Base-by-base conservation (phyloP, 768 basidiomycete genomes). In the Trametes cubensis region DNA sequence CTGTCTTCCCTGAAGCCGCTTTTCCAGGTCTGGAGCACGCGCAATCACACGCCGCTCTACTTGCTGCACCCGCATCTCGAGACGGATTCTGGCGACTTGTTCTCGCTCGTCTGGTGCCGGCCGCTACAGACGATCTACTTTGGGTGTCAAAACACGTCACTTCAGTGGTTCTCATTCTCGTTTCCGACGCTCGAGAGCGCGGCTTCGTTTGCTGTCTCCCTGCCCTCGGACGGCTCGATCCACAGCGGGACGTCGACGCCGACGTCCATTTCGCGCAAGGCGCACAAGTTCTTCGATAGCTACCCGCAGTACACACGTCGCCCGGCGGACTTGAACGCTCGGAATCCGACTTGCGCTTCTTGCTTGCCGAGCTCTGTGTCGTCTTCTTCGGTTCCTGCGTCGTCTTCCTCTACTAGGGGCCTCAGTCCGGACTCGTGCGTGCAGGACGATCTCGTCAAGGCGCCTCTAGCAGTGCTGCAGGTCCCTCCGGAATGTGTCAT, bases 201-300 rank as follows among this genome's bases (percentile, higher is more conserved):
- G n/a, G 28, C 50, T 14, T 48, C 60, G 4, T 50, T 42, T 15
- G 44, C 64, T 53, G 8, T 55, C 55, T 25, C 55, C 52, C 21
- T 54, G 13, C 50, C 65, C 14, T 39, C 57, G 17, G 69, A 71
- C 20, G 55, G 51, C 41, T 41, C 59, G 11, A 23, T 62, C 10
- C 45, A 44, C 34, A 67, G 67, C 52, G 76, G 76, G 42, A 68
- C 73, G 39, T 72, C 73, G n/a, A 76, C 78, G 0, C 77, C 75
- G 6, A 59, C 63, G 72, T 26, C 81, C 80, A 63, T 54, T 6
- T 65, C 68, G 4, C 69, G 72, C 7, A 84, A 83, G 66, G 85
- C 82, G 38, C 94, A 95, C 79, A 92, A 91, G 64, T 97, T 97
- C 77, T 97, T 97, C 70, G 92, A 94, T 70, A 92, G 89, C 67